Evolutionary conservation across 352 stramenopile species (phyloP), one percentile per base, ranked within the genome.

Genomic region (Phytophthora palmivora): DNA sequence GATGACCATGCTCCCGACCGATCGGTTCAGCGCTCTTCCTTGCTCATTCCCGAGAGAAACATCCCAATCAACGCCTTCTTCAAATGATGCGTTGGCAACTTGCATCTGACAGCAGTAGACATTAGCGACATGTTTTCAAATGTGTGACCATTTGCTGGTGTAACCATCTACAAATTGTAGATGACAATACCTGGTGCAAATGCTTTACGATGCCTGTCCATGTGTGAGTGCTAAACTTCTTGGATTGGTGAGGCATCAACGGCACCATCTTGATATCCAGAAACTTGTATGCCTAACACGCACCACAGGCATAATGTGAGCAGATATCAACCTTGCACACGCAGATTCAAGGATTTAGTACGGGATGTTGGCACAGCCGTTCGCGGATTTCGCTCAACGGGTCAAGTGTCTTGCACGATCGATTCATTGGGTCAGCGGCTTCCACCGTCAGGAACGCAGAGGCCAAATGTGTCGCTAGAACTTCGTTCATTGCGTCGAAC

Each of bases 151-250:
- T 34, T 34, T 34, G 7, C 30, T 9, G 30, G n/a, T n/a, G n/a
- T n/a, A n/a, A n/a, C n/a, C n/a, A n/a, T n/a, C n/a, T n/a, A n/a
- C n/a, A n/a, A n/a, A n/a, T 34, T 34, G 30, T 34, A 34, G 30
- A 34, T 14, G 4, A 34, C 7, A 61, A 37, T 49, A 87, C 82
- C 71, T 91, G 82, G 44, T 87, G 79, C 32, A 93, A 63, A 51
- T 89, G 74, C 53, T 90, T 90, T 33, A 91, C 64, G n/a, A 93
- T 63, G 1, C 82, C 84, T n/a, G 58, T 42, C 84, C 84, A 93
- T n/a, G 76, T 79, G 63, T 93, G 84, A 2, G 81, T 84, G 43
- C 72, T 91, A 30, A 91, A 93, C 46, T 80, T 63, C 48, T 90
- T 88, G 1, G 84, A 93, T 5, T 67, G 69, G 2, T 79, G 74